A percentile compares a stretch with the other conserved stretches of the same genome.
Conservation (phyloP, 2,329 filamentous ascomycete genomes). For the Penicillium griseofulvum region DNA sequence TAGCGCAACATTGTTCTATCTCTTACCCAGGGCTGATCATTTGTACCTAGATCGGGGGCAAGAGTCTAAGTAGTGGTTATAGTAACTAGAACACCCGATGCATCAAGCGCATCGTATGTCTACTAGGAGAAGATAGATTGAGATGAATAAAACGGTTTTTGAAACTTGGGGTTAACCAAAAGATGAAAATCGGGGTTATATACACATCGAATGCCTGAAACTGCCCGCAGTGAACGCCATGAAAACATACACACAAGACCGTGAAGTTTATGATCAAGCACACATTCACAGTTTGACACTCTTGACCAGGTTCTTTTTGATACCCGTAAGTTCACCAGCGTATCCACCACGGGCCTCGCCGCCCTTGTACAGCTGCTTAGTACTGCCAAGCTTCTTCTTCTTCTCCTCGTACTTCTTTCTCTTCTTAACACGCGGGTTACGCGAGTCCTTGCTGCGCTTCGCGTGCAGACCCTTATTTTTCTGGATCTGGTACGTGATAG, state of each 20-base stretch:
- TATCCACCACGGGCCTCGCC: slow-evolving; percentile 83
- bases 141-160: slow-evolving; percentile 2
- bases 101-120: background rate
- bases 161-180: slow-evolving; percentile 8
- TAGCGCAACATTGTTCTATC: background rate
- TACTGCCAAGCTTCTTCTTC: slow-evolving; percentile 92
- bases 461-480: slow-evolving; percentile 97
- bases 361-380: slow-evolving; percentile 81
- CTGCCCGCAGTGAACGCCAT: slow-evolving; percentile 22
- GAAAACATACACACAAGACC: slow-evolving; percentile 16
- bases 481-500: slow-evolving; percentile 88
- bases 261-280: slow-evolving; percentile 15
- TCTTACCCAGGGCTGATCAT: background rate
- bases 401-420: slow-evolving; percentile 93
- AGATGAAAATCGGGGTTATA: slow-evolving; percentile 21
- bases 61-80: background rate
- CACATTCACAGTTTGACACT: slow-evolving; percentile 74
- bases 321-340: slow-evolving; percentile 87
- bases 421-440: slow-evolving; percentile 98
- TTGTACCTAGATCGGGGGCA: background rate
- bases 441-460: slow-evolving; percentile 85
- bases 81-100: background rate
- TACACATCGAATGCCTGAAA: slow-evolving; percentile 27
- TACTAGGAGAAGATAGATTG: background rate
- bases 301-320: slow-evolving; percentile 90